Evolutionary conservation across 495 filamentous ascomycete genomes (phyloP).

Genomic region (Xylona heveae): DNA sequence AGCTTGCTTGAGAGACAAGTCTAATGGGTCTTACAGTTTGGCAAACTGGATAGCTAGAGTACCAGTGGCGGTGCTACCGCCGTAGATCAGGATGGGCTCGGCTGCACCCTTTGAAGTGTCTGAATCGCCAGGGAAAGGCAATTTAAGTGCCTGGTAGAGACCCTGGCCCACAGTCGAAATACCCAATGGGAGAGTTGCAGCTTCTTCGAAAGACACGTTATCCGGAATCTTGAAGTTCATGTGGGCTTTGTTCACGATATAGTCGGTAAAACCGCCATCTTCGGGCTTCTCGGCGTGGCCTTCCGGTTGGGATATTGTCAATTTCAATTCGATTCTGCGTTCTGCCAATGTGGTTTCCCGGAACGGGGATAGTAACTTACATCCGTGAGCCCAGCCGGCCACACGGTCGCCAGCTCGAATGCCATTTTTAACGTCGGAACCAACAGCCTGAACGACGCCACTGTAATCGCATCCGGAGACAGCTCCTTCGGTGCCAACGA

Average conservation of each 20-base stretch:
- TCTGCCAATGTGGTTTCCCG: too few species aligned
- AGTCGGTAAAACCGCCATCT: conserved; percentile 33
- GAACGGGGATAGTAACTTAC: too few species aligned
- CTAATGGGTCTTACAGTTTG: conserved; percentile 18
- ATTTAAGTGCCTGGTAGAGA: conserved; percentile 21
- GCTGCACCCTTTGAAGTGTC: conserved; percentile 2
- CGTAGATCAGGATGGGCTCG: conserved; percentile 19
- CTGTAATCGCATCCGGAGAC: conserved; percentile 34
- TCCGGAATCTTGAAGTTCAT: conserved; percentile 29
- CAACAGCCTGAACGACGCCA: conserved; percentile 31
- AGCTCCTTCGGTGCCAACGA: conserved; percentile 12
- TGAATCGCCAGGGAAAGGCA: conserved; percentile 21
- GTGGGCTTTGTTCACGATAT: conserved; percentile 27
- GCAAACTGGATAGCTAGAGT: conserved; percentile 22
- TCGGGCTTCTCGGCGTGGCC: conserved; percentile 26
- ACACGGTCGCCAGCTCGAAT: conserved; percentile 30
- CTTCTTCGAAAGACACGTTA: conserved; percentile 30
- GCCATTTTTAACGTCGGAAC: conserved; percentile 21
- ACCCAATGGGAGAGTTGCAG: conserved; percentile 32
- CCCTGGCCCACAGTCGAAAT: conserved; percentile 26
- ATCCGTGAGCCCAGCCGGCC: conserved; percentile 25
- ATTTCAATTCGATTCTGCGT: too few species aligned
- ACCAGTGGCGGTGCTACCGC: conserved; percentile 21
- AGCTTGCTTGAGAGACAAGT: conserved; percentile 13
- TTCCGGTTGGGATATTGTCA: too few species aligned